Evolutionary conservation across 2,329 filamentous ascomycete genomes (phyloP).

Genomic region (Paraconiothyrium brasiliense): DNA sequence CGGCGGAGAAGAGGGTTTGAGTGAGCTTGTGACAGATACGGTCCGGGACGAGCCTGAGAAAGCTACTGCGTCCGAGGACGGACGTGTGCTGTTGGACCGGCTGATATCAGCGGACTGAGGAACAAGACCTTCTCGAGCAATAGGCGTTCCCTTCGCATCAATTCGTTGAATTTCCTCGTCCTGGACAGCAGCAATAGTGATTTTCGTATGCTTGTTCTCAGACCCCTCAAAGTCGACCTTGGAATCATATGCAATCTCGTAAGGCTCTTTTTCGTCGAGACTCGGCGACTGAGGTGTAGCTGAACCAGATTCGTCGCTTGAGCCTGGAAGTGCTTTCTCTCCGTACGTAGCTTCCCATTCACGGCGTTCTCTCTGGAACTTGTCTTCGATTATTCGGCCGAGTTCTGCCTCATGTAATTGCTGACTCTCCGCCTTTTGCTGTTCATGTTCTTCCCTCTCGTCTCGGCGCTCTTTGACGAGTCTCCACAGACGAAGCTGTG

Average conservation of each 20-base stretch:
- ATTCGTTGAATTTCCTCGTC: conserved; percentile 57
- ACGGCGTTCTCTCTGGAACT: conserved; percentile 68
- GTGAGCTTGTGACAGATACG: conserved; percentile 27
- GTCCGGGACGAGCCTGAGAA: conserved; percentile 13
- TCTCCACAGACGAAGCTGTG: conserved; percentile 87
- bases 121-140: conserved; percentile 20
- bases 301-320: conserved; percentile 58
- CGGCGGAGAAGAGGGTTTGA: conserved; percentile 51
- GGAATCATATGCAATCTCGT: conserved; percentile 57
- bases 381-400: conserved; percentile 71
- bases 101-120: conserved; percentile 15
- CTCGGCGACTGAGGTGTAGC: conserved; percentile 45
- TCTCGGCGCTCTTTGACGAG: conserved; percentile 68
- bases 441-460: conserved; percentile 56
- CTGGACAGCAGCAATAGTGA: conserved; percentile 64
- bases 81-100: conserved; percentile 18
- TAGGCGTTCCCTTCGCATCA: conserved; percentile 42
- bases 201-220: conserved; percentile 51
- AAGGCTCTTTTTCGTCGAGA: conserved; percentile 49
- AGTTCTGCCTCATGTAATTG: conserved; percentile 74
- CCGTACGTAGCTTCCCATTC: conserved; percentile 85
- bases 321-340: conserved; percentile 63
- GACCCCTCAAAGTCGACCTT: conserved; percentile 55
- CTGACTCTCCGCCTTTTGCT: conserved; percentile 66
- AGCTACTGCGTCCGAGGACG: conserved; percentile 17